Base-by-base conservation (phyloP, 129 eudicot species). In the Ambrosia artemisiifolia region DNA sequence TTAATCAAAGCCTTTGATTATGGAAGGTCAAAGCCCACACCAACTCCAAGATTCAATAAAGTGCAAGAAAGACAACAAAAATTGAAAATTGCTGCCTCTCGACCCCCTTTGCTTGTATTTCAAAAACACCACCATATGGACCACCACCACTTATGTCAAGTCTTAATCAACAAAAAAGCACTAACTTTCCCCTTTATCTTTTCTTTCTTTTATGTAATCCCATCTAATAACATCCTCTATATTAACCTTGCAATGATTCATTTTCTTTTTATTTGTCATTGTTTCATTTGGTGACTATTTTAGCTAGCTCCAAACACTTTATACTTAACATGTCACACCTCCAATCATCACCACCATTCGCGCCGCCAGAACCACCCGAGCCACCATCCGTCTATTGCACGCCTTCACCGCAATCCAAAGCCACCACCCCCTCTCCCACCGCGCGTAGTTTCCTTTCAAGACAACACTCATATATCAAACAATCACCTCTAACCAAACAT, bases 301-400 rank as follows among this genome's bases (percentile, higher is more conserved):
- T 20, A 56, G 35, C 48, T 20, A 56, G 35, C 48, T 47, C 40
- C 11, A 54, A 49, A 63, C 65, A 61, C 71, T 36, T 57, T 14
- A 9, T 69, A 17, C 28, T 74, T 50, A 78, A 50, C 17, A 78
- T 78, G 82, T 12, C 78, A 55, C 68, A 28, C 67, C 48, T 30
- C 11, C 11, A 6, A 60, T 36, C 56, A 36, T 38, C 71, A 30
- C 71, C 76, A 38, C 8, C 47, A n/a, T 63, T 61, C 1, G 68
- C 66, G 42, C 77, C 72, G 9, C 71, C 75, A 7, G 81, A 77
- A 28, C 82, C 67, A 16, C 70, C 70, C 7, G 81, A 76, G 32
- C 72, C 77, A n/a, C 82, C 82, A 14, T 78, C 82, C 2, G 82
- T 78, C 62, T 78, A 78, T 18, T 78, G 82, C 48, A 78, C 82